These are phyloP conservation scores for Pythium angustatum DNA, from an alignment of 352 stramenopile species.

Conservation along the genomic window DNA sequence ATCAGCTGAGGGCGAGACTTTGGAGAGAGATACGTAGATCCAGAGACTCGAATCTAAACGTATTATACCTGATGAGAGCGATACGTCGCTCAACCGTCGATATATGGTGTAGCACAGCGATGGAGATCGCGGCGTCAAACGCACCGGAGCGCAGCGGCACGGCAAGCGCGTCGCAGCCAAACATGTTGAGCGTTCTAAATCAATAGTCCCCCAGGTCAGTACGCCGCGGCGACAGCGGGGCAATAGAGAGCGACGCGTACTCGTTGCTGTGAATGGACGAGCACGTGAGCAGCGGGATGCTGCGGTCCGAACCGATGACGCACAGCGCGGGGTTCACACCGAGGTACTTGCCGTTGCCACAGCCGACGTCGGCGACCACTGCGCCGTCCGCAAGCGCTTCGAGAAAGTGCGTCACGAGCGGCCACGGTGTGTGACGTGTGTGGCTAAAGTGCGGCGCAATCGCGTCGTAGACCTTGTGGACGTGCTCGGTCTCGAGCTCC, in stretches of 20 bases:
- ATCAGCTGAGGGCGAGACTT: neutral
- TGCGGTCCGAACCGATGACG: constrained; percentile 74
- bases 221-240: neutral
- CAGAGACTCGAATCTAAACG: neutral
- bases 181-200: constrained; percentile 51
- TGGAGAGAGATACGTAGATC: neutral
- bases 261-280: constrained; percentile 33
- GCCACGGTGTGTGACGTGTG: constrained; percentile 81
- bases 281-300: constrained; percentile 71
- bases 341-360: constrained; percentile 87
- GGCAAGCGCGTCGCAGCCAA: constrained; percentile 70
- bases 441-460: constrained; percentile 86
- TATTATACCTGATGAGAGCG: constrained; percentile 57
- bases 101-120: constrained; percentile 85
- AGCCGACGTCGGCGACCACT: constrained; percentile 77
- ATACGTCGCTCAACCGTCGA: constrained; percentile 73
- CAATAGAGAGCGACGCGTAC: too few relatives aligned
- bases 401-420: constrained; percentile 71
- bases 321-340: constrained; percentile 56
- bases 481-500: constrained; percentile 72
- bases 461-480: constrained; percentile 85
- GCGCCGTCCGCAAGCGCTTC: constrained; percentile 39
- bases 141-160: constrained; percentile 53
- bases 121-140: constrained; percentile 82
- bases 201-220: neutral